Conservation (phyloP, 208 protist species). For the Endotrypanum monterogeii region DNA sequence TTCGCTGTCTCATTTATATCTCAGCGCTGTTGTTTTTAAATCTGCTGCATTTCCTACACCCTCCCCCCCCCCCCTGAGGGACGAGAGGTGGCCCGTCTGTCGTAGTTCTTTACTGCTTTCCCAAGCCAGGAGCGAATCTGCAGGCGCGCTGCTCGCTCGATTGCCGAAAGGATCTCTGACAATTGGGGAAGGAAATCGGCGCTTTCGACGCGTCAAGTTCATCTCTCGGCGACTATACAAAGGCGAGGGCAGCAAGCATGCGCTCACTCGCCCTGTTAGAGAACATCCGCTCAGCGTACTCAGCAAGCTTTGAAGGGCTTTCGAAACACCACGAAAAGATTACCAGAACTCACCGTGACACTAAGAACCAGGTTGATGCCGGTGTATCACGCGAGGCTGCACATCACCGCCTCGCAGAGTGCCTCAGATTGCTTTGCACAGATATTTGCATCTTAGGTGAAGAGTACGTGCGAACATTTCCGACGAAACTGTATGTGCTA, state of each 20-base stretch:
- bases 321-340: background rate
- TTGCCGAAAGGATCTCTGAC: background rate
- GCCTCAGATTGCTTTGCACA: slow-evolving; percentile 40
- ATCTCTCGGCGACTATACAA: background rate
- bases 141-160: too few species aligned
- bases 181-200: background rate
- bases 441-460: slow-evolving; percentile 45
- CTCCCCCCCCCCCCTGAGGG: too few species aligned
- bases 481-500: slow-evolving; percentile 27
- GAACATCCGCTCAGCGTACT: slow-evolving; percentile 11
- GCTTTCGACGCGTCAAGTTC: too few species aligned
- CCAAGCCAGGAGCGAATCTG: background rate
- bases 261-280: background rate
- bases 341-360: background rate
- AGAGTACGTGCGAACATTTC: slow-evolving; percentile 41
- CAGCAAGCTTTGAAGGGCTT: background rate
- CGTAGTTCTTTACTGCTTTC: background rate
- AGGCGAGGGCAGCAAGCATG: background rate
- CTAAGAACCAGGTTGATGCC: background rate
- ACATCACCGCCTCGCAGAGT: slow-evolving; percentile 15
- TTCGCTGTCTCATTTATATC: too few species aligned
- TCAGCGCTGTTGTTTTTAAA: too few species aligned
- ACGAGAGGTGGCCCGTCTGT: background rate
- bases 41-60: too few species aligned
- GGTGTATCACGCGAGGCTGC: slow-evolving; percentile 3